These are phyloP conservation scores for Aquilaria yunnanensis DNA, from an alignment of 345 rosid genomes.

Conservation along the genomic window DNA sequence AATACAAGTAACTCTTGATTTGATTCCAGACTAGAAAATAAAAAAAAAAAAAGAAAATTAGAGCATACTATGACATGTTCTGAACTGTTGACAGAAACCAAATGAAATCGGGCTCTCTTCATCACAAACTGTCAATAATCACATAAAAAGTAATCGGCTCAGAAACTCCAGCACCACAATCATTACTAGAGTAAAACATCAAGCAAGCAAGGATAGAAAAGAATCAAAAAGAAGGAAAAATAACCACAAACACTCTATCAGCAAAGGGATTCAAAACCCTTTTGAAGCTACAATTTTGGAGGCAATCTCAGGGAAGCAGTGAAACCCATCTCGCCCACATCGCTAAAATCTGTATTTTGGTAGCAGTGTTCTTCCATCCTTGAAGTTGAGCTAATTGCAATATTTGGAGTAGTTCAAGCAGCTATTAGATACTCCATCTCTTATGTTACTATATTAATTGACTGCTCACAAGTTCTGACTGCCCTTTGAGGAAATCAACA, in stretches of 20 bases:
- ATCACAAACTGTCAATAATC: slow-evolving; percentile 27
- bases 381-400: no score
- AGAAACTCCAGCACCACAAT: neutral
- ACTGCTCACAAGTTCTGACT: no score
- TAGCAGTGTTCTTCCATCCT: no score
- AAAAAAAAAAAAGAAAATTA: slow-evolving; percentile 1
- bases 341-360: no score
- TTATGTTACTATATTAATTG: no score
- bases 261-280: slow-evolving; percentile 28
- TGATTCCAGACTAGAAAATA: neutral
- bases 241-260: slow-evolving; percentile 25
- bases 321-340: slow-evolving; percentile 20
- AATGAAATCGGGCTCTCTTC: slow-evolving; percentile 35
- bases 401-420: no score
- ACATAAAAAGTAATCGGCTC: slow-evolving; percentile 10
- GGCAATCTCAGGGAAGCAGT: slow-evolving; percentile 45
- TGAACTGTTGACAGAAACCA: slow-evolving; percentile 40
- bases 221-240: neutral
- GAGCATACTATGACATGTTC: slow-evolving; percentile 47
- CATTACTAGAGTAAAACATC: neutral
- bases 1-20: neutral
- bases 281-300: slow-evolving; percentile 37
- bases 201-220: neutral
- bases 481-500: no score
- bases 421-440: no score